Evolutionary conservation across 176 grass and related monocot genomes (phyloP), one percentile per base, ranked within the genome.

Genomic region (Oryza meyeriana): DNA sequence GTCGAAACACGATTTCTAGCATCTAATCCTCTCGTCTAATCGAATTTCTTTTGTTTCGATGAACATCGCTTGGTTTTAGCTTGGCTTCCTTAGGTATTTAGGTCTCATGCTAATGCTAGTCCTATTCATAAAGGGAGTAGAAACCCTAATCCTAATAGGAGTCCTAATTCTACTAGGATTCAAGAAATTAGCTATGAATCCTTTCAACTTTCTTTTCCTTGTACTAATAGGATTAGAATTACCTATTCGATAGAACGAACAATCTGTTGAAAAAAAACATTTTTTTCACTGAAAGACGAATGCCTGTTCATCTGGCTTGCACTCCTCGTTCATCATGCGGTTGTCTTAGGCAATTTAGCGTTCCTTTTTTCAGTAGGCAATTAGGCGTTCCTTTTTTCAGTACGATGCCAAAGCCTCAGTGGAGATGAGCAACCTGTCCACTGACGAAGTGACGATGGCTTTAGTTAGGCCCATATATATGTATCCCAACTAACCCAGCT

Each of bases 361-460:
- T 38, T 20, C 63, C 29, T 4, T 84, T 36, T 65, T 27, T 39
- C 61, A 27, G 27, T 6, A 20, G 17, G 17, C 47, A 52, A 22
- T 55, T 55, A 55, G 50, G 20, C 17, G 8, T 38, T 20, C 63
- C 29, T 4, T 84, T 36, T 65, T 27, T 39, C 35, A 29, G 44
- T 52, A n/a, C 18, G 10, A 76, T 16, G 32, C 42, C 2, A 1
- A 24, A 45, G 44, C 24, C 26, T 9, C 6, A 22, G 84, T 81
- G 84, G 69, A 86, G 20, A 28, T 12, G 22, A 44, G 77, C 69
- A 67, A 17, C 40, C 16, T 85, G 84, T 67, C 57, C 77, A 86
- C 69, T 26, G 25, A 73, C 30, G 13, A 55, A 55, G 18, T 6
- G 66, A 45, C 22, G 76, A 64, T 52, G 83, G n/a, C 74, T 78